A percentile compares a stretch with the other conserved stretches of the same genome.
phyloP scores from a whole-genome alignment of 345 rosid species.

The Erodium maritimum region DNA sequence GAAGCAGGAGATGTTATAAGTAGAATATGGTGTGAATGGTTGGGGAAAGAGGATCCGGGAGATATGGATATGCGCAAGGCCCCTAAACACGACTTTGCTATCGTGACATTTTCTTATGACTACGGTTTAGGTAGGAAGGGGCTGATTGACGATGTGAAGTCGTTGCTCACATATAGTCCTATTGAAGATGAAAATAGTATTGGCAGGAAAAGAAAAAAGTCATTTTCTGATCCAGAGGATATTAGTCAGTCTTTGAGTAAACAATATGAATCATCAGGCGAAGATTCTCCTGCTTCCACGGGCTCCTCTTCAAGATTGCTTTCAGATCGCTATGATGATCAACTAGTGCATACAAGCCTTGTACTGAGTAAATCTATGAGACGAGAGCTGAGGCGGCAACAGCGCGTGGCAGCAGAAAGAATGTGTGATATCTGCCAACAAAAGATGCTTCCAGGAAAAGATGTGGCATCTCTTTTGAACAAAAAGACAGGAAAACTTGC shows the following conservation, averaged over 20 bases:
- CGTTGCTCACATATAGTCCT: conserved; percentile 40
- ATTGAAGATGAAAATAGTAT: conserved; percentile 23
- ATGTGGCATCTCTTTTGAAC: conserved; percentile 70
- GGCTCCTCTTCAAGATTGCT: conserved; percentile 35
- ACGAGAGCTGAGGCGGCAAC: conserved; percentile 75
- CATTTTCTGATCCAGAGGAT: conserved; percentile 79
- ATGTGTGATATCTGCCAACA: conserved; percentile 89
- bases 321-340: conserved; percentile 44
- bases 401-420: conserved; percentile 65
- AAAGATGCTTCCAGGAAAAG: conserved; percentile 78
- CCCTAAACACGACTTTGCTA: conserved; percentile 60
- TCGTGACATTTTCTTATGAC: conserved; percentile 46
- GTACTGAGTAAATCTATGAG: conserved; percentile 52
- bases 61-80: conserved; percentile 22
- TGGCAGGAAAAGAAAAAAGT: conserved; percentile 47
- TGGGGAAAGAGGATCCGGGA: conserved; percentile 33
- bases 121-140: conserved; percentile 70
- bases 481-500: conserved; percentile 68
- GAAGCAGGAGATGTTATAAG: conserved; percentile 25
- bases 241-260: conserved; percentile 43
- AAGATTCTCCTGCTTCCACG: conserved; percentile 45
- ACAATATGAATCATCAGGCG: conserved; percentile 55
- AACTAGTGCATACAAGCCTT: conserved; percentile 36
- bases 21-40: conserved; percentile 92
- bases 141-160: conserved; percentile 40